Conservation (phyloP, 1,139 yeast species). For the Nematodospora anomalae region DNA sequence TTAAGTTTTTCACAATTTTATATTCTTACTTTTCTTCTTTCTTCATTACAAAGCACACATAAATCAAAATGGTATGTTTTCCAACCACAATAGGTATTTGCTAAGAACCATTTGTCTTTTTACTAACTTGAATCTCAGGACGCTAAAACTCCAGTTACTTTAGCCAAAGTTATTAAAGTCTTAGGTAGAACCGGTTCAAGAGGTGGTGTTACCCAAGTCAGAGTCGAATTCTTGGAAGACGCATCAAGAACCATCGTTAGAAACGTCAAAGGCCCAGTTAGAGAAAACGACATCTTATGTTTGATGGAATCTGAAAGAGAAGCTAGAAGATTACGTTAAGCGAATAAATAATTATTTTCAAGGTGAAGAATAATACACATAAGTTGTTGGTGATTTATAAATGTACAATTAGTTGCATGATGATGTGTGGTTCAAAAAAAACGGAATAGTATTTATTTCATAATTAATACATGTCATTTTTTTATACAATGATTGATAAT, state of each 20-base stretch:
- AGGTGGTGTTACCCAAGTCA: slow-evolving; percentile 99
- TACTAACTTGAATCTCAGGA: slow-evolving; percentile 41
- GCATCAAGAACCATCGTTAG: slow-evolving; percentile 98
- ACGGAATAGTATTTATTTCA: slow-evolving; percentile 1
- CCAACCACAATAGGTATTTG: too few relatives aligned
- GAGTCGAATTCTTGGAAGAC: slow-evolving; percentile 99
- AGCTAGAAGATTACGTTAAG: slow-evolving; percentile 73
- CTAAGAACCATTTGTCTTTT: too few relatives aligned
- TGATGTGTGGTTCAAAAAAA: not conserved
- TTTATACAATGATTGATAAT: not conserved
- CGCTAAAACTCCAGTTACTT: slow-evolving; percentile 94
- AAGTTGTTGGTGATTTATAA: too few relatives aligned
- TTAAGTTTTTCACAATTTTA: not conserved
- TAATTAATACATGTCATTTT: slow-evolving; percentile 11
- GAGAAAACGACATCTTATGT: slow-evolving; percentile 98
- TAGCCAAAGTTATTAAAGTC: slow-evolving; percentile 99
- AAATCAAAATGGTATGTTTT: slow-evolving; percentile 13
- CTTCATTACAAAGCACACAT: slow-evolving; percentile 1
- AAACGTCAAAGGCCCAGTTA: slow-evolving; percentile 99
- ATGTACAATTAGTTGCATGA: slow-evolving; percentile 5
- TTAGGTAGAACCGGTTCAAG: slow-evolving; percentile 99
- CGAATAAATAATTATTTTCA: not conserved
- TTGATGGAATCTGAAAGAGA: slow-evolving; percentile 99
- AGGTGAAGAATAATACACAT: too few relatives aligned
- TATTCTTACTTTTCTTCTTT: slow-evolving; percentile 1